phyloP scores from a whole-genome alignment of 257 asterid genomes.

The Phtheirospermum japonicum region DNA sequence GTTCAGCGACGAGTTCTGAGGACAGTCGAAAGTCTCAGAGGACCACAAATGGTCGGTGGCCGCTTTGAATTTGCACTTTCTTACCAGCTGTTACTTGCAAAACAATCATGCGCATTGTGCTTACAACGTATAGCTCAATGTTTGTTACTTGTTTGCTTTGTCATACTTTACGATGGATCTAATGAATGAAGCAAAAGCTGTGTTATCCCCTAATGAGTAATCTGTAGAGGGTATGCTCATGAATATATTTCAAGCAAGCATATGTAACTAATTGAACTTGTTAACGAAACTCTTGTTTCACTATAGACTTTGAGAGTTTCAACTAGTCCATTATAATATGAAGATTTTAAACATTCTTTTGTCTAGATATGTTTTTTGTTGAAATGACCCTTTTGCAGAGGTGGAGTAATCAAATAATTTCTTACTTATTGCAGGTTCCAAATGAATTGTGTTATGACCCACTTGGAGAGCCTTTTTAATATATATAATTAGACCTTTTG shows the following conservation, averaged over 20 bases:
- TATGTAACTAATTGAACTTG: conserved; percentile 9
- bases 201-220: conserved; percentile 67
- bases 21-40: too few species aligned
- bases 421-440: conserved; percentile 63
- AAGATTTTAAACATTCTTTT: conserved; percentile 9
- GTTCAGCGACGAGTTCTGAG: too few species aligned
- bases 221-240: conserved; percentile 62
- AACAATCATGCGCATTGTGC: conserved; percentile 90
- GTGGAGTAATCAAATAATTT: conserved; percentile 20
- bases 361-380: conserved; percentile 13
- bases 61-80: conserved; percentile 76
- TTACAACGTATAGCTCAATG: conserved; percentile 67
- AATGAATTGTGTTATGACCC: too few species aligned
- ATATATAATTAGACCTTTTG: too few species aligned
- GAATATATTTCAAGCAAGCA: neutral
- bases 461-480: too few species aligned
- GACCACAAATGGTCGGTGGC: too few species aligned
- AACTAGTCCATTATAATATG: conserved; percentile 1
- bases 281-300: neutral
- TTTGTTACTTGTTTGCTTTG: conserved; percentile 92
- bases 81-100: conserved; percentile 89
- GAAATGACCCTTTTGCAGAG: conserved; percentile 19
- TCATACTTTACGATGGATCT: conserved; percentile 96
- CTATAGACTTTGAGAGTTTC: conserved; percentile 8
- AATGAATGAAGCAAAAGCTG: conserved; percentile 77